Base-by-base conservation (phyloP, 179 eudicot genomes). In the Drosera spatulata region DNA sequence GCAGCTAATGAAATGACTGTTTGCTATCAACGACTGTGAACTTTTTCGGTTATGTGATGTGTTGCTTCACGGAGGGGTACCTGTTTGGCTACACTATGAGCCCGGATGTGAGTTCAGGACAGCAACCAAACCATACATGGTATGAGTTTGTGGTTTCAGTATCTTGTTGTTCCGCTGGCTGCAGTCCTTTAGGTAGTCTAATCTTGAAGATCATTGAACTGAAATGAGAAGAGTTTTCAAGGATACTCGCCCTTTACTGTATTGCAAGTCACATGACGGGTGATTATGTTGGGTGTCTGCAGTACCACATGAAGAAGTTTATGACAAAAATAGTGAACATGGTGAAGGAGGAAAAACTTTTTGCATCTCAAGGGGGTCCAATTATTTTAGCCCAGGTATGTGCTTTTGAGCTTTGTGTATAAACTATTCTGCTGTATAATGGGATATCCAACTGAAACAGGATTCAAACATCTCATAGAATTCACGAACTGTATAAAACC, bases 341-440 rank as follows among this genome's bases (percentile, higher is more conserved):
- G 69, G 87, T 94, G 99, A 94, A 94, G 85, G 61, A 83, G 65
- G 97, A 90, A 75, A 87, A 85, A 64, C 85, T 94, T 64, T 94
- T 90, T 75, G 97, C 94, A 56, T 82, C 97, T 43, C 97, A 94
- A 72, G 97, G 99, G n/a, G n/a, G n/a, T n/a, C n/a, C n/a, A n/a
- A n/a, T n/a, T n/a, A n/a, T n/a, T n/a, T n/a, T n/a, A n/a, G 59
- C 97, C 41, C 99, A 94, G 96, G 99, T 78, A 13, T 58, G 44
- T 39, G 10, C 33, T 53, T 40, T 11, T 13, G n/a, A n/a, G n/a
- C n/a, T n/a, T n/a, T n/a, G n/a, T n/a, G n/a, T n/a, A n/a, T n/a
- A n/a, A n/a, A n/a, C n/a, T n/a, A n/a, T n/a, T n/a, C n/a, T n/a
- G n/a, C n/a, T n/a, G n/a, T n/a, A n/a, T n/a, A n/a, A n/a, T n/a